These are phyloP conservation scores for Volvariella surrecta DNA, from an alignment of 1,284 basidiomycete species.

Conservation along the genomic window DNA sequence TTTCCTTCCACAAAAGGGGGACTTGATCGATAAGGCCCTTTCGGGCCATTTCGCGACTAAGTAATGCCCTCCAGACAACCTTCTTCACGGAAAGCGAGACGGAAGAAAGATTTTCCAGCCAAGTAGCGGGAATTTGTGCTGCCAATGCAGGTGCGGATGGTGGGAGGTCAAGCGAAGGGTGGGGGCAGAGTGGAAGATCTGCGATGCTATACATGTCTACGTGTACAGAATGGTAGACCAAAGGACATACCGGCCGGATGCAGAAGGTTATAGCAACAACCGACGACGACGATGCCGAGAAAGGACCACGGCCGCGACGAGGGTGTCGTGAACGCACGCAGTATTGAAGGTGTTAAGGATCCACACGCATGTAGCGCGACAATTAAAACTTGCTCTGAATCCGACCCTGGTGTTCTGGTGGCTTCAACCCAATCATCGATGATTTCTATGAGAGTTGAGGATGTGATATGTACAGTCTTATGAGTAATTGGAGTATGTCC, in stretches of 20 bases:
- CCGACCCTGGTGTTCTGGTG: constrained; percentile 6
- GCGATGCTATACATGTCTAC: neutral
- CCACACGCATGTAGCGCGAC: constrained; percentile 57
- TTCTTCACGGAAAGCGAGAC: constrained; percentile 48
- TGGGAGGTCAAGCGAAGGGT: constrained; percentile 16
- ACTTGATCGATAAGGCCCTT: constrained; percentile 11
- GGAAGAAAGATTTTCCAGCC: constrained; percentile 32
- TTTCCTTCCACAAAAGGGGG: constrained; percentile 10
- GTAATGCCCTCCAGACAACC: constrained; percentile 55
- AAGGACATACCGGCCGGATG: constrained; percentile 17
- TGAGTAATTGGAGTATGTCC: constrained; percentile 34
- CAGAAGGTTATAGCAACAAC: constrained; percentile 38
- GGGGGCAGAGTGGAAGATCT: constrained; percentile 28
- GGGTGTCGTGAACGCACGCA: constrained; percentile 23
- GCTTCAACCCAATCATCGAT: constrained; percentile 34
- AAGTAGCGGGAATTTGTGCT: constrained; percentile 32
- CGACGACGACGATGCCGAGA: constrained; percentile 26
- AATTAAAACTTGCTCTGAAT: constrained; percentile 40
- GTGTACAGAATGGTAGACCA: neutral
- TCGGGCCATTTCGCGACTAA: constrained; percentile 16
- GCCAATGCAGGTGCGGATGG: constrained; percentile 51
- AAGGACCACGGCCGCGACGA: constrained; percentile 19
- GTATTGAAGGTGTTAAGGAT: constrained; percentile 32
- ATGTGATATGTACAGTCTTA: constrained; percentile 40
- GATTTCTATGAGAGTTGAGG: constrained; percentile 27